phyloP scores from a whole-genome alignment of 352 stramenopile species.

The Pythium dissimile region DNA sequence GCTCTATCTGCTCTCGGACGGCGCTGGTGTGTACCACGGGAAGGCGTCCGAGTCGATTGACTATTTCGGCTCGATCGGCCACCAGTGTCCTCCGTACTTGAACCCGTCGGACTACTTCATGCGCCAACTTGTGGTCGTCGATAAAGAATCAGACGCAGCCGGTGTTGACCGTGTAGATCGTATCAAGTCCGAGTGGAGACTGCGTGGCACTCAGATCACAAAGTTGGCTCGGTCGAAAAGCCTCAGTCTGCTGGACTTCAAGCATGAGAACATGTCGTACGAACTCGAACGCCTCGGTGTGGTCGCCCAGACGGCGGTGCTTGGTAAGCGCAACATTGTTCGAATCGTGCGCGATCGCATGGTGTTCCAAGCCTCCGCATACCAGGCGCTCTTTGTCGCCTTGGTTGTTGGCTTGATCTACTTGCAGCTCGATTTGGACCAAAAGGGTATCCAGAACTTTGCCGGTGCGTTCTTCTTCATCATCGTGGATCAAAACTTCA shows the following conservation, averaged over 20 bases:
- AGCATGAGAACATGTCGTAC: not conserved
- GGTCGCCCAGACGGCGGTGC: slow-evolving; percentile 13
- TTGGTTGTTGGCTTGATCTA: slow-evolving; percentile 44
- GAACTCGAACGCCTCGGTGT: slow-evolving; percentile 8
- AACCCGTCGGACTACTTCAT: slow-evolving; percentile 69
- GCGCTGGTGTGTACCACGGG: slow-evolving; percentile 50
- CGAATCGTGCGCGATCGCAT: slow-evolving; percentile 54
- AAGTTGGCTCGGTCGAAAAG: slow-evolving; percentile 8
- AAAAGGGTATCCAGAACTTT: slow-evolving; percentile 45
- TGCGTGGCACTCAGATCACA: not conserved
- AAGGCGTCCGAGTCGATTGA: slow-evolving; percentile 43
- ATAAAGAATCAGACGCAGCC: slow-evolving; percentile 33
- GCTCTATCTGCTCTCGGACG: slow-evolving; percentile 47
- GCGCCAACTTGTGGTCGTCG: slow-evolving; percentile 43
- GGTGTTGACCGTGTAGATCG: slow-evolving; percentile 18
- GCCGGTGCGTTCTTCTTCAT: slow-evolving; percentile 43
- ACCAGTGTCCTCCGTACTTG: slow-evolving; percentile 47
- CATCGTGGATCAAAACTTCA: slow-evolving; percentile 44
- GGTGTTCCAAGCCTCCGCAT: slow-evolving; percentile 20
- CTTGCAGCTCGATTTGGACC: slow-evolving; percentile 36
- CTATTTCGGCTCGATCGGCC: slow-evolving; percentile 56
- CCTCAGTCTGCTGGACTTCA: not conserved
- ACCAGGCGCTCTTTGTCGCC: slow-evolving; percentile 29
- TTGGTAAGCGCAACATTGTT: slow-evolving; percentile 19
- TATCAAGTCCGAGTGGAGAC: slow-evolving; percentile 41